Percentiles rank a stretch among this genome's conserved stretches.
phyloP scores from a whole-genome alignment of 768 basidiomycete species.

The Psilocybe tampanensis region DNA sequence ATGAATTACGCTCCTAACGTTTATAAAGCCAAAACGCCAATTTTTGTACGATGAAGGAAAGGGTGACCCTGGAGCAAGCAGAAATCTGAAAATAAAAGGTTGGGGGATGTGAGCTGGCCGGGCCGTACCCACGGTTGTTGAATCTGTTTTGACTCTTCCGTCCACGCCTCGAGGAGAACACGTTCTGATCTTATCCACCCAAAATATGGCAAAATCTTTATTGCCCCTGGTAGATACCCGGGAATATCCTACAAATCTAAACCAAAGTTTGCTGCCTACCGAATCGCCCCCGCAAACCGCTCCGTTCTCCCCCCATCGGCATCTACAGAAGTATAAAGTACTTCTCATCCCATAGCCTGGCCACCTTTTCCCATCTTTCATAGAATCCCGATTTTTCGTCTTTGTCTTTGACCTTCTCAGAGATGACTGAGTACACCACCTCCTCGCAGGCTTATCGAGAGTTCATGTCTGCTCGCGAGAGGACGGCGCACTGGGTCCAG shows the following conservation, averaged over 20 bases:
- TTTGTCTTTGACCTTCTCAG: constrained; percentile 17
- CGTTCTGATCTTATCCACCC: constrained; percentile 47
- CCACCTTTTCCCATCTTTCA: constrained; percentile 28
- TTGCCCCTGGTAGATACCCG: constrained; percentile 32
- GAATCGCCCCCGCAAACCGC: constrained; percentile 32
- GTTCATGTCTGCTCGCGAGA: constrained; percentile 59
- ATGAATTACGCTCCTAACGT: constrained; percentile 3
- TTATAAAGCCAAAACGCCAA: constrained; percentile 18
- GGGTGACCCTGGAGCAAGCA: constrained; percentile 2
- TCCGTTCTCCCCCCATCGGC: constrained; percentile 31
- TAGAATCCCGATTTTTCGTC: constrained; percentile 12
- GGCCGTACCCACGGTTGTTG: constrained; percentile 23
- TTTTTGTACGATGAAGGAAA: constrained; percentile 5
- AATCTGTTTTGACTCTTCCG: constrained; percentile 14
- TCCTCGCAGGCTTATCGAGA: constrained; percentile 61
- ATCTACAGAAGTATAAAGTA: constrained; percentile 37
- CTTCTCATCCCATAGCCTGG: constrained; percentile 23
- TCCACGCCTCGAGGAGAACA: constrained; percentile 40
- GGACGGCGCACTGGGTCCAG: constrained; percentile 68
- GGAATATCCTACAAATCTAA: constrained; percentile 32
- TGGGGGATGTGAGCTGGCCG: constrained; percentile 5
- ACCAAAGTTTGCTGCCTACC: constrained; percentile 23
- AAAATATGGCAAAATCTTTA: constrained; percentile 33
- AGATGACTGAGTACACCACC: constrained; percentile 71
- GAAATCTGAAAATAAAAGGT: neutral